Conservation (phyloP, 192 early-diverging fungal species). For the Entrophospora sp. region DNA sequence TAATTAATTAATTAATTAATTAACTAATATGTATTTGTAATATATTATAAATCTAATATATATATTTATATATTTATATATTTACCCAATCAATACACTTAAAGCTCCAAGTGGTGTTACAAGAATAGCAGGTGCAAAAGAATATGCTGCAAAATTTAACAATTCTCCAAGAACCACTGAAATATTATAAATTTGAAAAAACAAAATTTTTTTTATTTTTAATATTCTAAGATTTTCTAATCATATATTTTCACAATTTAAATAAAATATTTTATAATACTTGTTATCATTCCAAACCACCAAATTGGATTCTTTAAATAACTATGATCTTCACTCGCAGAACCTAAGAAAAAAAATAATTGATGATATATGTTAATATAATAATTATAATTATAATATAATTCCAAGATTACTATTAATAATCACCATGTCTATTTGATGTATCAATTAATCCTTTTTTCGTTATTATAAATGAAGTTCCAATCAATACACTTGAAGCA, state of each 20-base stretch:
- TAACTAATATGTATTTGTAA: neutral
- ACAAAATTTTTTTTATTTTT: conserved; percentile 1
- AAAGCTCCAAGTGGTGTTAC: conserved; percentile 90
- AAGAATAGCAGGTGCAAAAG: conserved; percentile 91
- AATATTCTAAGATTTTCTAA: too few species aligned
- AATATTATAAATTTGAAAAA: neutral
- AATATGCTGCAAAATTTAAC: conserved; percentile 90
- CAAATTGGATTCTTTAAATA: conserved; percentile 84
- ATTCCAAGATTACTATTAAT: too few species aligned
- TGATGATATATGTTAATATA: neutral
- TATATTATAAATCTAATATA: neutral
- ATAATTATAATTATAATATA: conserved; percentile 6
- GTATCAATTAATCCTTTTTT: conserved; percentile 88
- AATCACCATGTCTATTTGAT: conserved; percentile 46
- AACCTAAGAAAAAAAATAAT: conserved; percentile 21
- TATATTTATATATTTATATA: neutral
- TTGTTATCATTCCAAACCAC: conserved; percentile 84
- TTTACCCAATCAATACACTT: conserved; percentile 77
- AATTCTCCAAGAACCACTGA: conserved; percentile 88
- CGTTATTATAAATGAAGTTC: conserved; percentile 86
- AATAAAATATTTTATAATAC: conserved; percentile 30
- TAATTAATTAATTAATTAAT: too few species aligned
- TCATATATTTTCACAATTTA: too few species aligned
- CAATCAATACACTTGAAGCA: conserved; percentile 81
- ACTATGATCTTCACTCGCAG: conserved; percentile 63